These are phyloP conservation scores for Diplodia sapinea DNA, from an alignment of 2,329 filamentous ascomycete species.

Conservation along the genomic window DNA sequence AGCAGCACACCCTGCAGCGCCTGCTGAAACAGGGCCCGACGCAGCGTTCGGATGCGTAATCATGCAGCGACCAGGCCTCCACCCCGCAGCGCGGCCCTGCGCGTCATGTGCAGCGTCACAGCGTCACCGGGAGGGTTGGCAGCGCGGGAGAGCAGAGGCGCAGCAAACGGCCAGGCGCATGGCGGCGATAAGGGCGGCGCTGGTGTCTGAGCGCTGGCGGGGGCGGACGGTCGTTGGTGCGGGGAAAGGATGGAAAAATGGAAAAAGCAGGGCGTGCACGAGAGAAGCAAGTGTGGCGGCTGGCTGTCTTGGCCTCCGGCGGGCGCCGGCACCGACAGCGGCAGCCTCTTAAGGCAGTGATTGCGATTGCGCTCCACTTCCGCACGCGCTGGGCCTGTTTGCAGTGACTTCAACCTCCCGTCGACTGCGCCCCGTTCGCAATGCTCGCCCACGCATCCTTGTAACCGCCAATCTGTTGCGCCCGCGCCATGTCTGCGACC, in stretches of 20 bases:
- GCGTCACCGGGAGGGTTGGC: too few relatives aligned
- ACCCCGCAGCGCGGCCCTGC: neutral
- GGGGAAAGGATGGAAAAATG: neutral
- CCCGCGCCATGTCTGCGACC: constrained; percentile 20
- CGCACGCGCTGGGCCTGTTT: neutral
- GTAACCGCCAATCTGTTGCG: constrained; percentile 15
- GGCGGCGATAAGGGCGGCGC: neutral
- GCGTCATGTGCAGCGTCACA: neutral
- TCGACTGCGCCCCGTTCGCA: neutral
- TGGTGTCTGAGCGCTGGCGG: neutral
- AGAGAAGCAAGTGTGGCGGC: too few relatives aligned
- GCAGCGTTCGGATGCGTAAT: constrained; percentile 24
- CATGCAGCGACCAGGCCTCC: constrained; percentile 11
- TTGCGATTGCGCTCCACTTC: constrained; percentile 17
- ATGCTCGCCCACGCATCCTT: constrained; percentile 16
- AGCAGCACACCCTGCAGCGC: constrained; percentile 23
- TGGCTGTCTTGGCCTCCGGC: neutral
- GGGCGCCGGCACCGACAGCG: constrained; percentile 12
- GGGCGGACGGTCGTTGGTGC: neutral
- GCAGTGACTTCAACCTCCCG: neutral
- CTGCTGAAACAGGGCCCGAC: constrained; percentile 27
- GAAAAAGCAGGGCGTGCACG: too few relatives aligned
- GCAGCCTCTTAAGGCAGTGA: neutral
- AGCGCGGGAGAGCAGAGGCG: too few relatives aligned
- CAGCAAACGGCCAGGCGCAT: too few relatives aligned